Evolutionary conservation across 179 eudicot genomes (phyloP).

Genomic region (Sideroxylon spinosum): DNA sequence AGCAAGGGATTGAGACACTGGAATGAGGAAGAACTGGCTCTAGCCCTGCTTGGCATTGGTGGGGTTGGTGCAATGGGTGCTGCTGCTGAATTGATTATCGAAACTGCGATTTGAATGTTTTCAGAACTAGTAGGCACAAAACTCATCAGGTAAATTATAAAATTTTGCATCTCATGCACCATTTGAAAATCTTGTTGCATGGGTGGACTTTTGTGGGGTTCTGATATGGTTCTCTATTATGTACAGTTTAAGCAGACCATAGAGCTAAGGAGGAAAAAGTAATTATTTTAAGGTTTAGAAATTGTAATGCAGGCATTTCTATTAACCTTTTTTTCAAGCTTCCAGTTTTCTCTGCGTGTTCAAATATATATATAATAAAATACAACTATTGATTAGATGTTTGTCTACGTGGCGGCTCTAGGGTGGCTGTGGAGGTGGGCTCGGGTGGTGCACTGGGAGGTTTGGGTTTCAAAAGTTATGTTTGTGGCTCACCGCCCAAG

Average conservation of each 20-base stretch:
- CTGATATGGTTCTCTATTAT: background rate
- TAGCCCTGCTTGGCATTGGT: constrained; percentile 60
- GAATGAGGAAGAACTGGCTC: constrained; percentile 67
- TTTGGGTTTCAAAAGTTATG: too few species aligned
- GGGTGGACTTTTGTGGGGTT: background rate
- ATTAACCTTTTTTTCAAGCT: too few species aligned
- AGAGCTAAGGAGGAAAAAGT: background rate
- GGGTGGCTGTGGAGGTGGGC: too few species aligned
- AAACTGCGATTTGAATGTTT: constrained; percentile 22
- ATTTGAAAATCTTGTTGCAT: background rate
- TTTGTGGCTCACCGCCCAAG: too few species aligned
- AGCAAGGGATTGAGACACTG: constrained; percentile 58
- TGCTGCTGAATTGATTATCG: constrained; percentile 79
- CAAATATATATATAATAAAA: too few species aligned
- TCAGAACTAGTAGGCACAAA: background rate
- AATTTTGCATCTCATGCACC: background rate
- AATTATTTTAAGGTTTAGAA: too few species aligned
- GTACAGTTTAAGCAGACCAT: background rate
- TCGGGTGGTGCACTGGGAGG: too few species aligned
- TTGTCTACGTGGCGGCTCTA: too few species aligned
- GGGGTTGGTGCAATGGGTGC: constrained; percentile 79
- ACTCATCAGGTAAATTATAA: background rate
- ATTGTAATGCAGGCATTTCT: too few species aligned
- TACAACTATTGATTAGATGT: too few species aligned
- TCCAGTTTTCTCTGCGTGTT: too few species aligned